Percentiles rank a stretch among this genome's conserved stretches.
phyloP scores from a whole-genome alignment of 805 yeast genomes.

The Candida sonorensis region DNA sequence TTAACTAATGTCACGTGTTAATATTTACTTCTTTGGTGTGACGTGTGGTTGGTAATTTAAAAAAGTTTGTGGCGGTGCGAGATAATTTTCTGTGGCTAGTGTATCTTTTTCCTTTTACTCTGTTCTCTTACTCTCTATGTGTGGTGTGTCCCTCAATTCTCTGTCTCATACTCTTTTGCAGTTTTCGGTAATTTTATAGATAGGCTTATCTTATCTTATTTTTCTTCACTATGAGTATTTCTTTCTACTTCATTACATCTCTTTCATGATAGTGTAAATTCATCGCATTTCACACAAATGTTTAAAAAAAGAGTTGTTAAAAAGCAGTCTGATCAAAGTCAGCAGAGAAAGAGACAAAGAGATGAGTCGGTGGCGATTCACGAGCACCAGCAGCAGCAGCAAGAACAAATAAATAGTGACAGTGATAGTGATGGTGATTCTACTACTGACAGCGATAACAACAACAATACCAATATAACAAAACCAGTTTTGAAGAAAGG shows the following conservation, averaged over 20 bases:
- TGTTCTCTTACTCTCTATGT: background rate
- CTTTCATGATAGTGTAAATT: too few relatives aligned
- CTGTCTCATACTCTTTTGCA: too few relatives aligned
- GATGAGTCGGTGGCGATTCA: too few relatives aligned
- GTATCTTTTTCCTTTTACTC: background rate
- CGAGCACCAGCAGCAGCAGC: too few relatives aligned
- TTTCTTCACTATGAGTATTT: background rate
- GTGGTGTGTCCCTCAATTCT: too few relatives aligned
- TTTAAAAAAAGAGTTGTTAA: slow-evolving; percentile 32
- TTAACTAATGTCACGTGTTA: slow-evolving; percentile 5
- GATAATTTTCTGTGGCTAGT: background rate
- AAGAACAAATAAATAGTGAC: too few relatives aligned
- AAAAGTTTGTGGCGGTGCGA: background rate
- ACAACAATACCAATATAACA: background rate
- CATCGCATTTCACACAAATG: too few relatives aligned
- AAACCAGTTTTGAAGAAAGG: slow-evolving; percentile 2
- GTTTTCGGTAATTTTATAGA: slow-evolving; percentile 11
- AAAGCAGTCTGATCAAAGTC: slow-evolving; percentile 2
- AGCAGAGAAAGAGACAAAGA: slow-evolving; percentile 3
- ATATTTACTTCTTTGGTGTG: too few relatives aligned
- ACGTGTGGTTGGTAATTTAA: background rate
- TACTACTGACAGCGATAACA: background rate
- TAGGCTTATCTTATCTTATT: background rate
- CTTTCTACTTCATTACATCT: too few relatives aligned
- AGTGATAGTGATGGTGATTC: background rate